Evolutionary conservation across 768 basidiomycete species (phyloP).

Genomic region (Pulveroboletus frians): DNA sequence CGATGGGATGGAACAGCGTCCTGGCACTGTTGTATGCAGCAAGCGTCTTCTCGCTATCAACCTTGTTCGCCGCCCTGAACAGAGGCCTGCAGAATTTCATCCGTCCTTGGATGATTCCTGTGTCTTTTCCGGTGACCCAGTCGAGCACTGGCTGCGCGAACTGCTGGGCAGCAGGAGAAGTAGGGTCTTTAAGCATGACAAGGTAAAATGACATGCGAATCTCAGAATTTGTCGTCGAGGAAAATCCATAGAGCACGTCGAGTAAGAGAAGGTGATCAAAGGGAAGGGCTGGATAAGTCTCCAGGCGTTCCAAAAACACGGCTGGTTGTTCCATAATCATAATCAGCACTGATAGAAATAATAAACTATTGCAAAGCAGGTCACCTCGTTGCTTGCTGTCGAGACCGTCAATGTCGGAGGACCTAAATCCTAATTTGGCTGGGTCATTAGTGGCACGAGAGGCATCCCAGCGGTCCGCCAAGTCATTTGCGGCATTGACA

Average conservation of each 20-base stretch:
- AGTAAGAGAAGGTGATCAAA: constrained; percentile 37
- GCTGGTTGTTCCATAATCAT: constrained; percentile 26
- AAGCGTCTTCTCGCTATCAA: constrained; percentile 33
- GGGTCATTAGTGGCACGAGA: constrained; percentile 36
- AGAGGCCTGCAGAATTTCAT: constrained; percentile 54
- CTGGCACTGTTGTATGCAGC: constrained; percentile 33
- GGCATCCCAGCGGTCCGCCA: constrained; percentile 50
- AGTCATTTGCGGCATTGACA: constrained; percentile 44
- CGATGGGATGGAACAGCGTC: constrained; percentile 46
- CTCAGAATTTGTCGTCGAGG: constrained; percentile 44
- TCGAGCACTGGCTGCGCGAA: constrained; percentile 36
- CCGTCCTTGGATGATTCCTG: constrained; percentile 42
- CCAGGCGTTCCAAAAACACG: constrained; percentile 54
- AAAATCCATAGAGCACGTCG: constrained; percentile 41
- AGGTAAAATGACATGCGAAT: constrained; percentile 49
- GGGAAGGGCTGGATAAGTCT: constrained; percentile 40
- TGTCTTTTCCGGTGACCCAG: constrained; percentile 43
- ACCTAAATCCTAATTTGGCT: constrained; percentile 36
- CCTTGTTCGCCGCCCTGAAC: constrained; percentile 37
- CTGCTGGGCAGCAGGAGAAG: constrained; percentile 27
- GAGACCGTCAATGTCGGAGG: constrained; percentile 43
- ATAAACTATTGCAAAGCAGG: not conserved
- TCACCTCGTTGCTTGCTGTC: constrained; percentile 48
- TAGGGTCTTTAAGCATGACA: constrained; percentile 39
- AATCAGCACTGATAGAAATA: not conserved